These are phyloP conservation scores for Cordyceps cicadae DNA, from an alignment of 2,329 filamentous ascomycete genomes.

Conservation along the genomic window DNA sequence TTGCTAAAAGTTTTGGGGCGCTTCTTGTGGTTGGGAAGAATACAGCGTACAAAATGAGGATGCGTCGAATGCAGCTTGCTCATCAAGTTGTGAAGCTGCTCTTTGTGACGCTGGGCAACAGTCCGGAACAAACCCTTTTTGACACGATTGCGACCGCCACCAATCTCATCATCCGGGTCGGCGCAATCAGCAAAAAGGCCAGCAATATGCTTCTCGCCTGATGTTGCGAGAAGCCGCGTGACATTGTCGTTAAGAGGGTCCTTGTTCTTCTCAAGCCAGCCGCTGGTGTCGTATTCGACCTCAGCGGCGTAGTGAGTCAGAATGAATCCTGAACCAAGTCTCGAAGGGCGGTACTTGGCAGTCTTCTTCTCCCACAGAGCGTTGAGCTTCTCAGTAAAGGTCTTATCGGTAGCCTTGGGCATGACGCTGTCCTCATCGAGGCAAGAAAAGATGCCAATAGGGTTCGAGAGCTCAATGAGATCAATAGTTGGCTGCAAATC, in stretches of 20 bases:
- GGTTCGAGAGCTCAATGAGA: slow-evolving; percentile 89
- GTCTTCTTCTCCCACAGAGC: slow-evolving; percentile 95
- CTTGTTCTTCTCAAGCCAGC: slow-evolving; percentile 98
- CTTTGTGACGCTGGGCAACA: slow-evolving; percentile 93
- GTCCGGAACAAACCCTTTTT: slow-evolving; percentile 97
- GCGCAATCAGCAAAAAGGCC: slow-evolving; percentile 81
- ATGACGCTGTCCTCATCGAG: slow-evolving; percentile 97
- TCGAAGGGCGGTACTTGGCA: slow-evolving; percentile 80
- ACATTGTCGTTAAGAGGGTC: slow-evolving; percentile 96
- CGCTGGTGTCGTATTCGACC: slow-evolving; percentile 90
- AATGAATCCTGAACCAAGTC: slow-evolving; percentile 85
- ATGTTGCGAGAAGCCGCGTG: slow-evolving; percentile 76
- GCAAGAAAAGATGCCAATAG: slow-evolving; percentile 97
- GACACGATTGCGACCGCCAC: slow-evolving; percentile 65
- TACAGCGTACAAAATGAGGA: slow-evolving; percentile 96
- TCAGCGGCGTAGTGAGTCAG: slow-evolving; percentile 96
- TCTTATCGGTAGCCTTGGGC: slow-evolving; percentile 96
- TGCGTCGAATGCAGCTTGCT: slow-evolving; percentile 88
- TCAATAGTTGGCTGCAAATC: slow-evolving; percentile 97
- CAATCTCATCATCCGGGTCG: slow-evolving; percentile 66
- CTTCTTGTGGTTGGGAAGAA: slow-evolving; percentile 97
- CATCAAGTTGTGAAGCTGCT: slow-evolving; percentile 97
- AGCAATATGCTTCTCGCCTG: slow-evolving; percentile 74
- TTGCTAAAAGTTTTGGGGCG: slow-evolving; percentile 86
- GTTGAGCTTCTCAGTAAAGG: slow-evolving; percentile 97